Conservation (phyloP, 2,329 filamentous ascomycete genomes). For the Fusarium sp. region DNA sequence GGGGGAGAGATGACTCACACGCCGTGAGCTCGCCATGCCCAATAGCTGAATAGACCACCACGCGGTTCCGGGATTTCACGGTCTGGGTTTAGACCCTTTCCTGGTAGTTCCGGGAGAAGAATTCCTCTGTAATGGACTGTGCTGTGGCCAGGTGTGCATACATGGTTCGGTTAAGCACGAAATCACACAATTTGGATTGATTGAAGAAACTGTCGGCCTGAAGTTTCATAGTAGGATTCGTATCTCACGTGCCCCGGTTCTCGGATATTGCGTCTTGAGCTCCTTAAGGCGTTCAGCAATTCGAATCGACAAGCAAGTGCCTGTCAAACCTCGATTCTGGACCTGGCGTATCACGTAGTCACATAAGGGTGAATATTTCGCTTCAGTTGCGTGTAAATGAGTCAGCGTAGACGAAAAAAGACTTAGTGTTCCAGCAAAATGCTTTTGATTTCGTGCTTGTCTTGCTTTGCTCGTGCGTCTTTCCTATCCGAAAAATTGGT, state of each 20-base stretch:
- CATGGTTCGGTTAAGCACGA: slow-evolving; percentile 16
- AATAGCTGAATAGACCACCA: slow-evolving; percentile 18
- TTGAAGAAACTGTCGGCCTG: not conserved
- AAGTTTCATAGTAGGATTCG: slow-evolving; percentile 2
- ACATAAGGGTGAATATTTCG: slow-evolving; percentile 19
- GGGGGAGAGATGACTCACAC: slow-evolving; percentile 50
- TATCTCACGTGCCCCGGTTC: slow-evolving; percentile 11
- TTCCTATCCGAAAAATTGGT: slow-evolving; percentile 45
- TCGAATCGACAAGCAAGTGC: slow-evolving; percentile 10
- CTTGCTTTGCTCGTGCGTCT: slow-evolving; percentile 48
- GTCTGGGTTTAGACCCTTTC: slow-evolving; percentile 11
- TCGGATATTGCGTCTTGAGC: slow-evolving; percentile 1
- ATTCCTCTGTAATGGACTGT: not conserved
- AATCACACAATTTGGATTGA: slow-evolving; percentile 11
- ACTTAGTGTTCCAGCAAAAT: slow-evolving; percentile 47
- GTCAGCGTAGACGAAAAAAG: slow-evolving; percentile 22
- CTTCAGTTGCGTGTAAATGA: slow-evolving; percentile 30
- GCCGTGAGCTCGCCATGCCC: slow-evolving; percentile 42
- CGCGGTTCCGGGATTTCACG: slow-evolving; percentile 34
- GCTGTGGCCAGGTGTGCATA: not conserved
- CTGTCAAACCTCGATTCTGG: slow-evolving; percentile 7
- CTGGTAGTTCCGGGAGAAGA: slow-evolving; percentile 26
- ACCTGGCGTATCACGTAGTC: slow-evolving; percentile 35
- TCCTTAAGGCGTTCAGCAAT: slow-evolving; percentile 11
- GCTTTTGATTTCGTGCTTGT: slow-evolving; percentile 53